Conservation (phyloP, 192 early-diverging fungal species). For the Coemansia sp. region DNA sequence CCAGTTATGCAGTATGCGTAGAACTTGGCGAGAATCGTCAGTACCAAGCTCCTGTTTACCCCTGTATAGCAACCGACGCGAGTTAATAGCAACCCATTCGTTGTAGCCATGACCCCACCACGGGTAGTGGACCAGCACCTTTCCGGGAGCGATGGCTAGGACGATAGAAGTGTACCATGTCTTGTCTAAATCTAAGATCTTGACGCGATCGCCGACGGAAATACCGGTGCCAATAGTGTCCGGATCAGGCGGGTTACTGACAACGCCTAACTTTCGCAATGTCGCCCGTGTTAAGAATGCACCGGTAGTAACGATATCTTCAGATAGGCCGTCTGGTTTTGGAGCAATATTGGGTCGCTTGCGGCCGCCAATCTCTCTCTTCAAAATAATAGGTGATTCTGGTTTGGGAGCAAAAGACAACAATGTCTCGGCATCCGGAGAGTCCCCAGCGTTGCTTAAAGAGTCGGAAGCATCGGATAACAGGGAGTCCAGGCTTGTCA, state of each 20-base stretch:
- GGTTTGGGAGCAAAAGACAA: not conserved
- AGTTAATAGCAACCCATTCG: constrained; percentile 47
- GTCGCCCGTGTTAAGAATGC: constrained; percentile 55
- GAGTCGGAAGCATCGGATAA: constrained; percentile 11
- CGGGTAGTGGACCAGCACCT: constrained; percentile 43
- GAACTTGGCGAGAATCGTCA: not conserved
- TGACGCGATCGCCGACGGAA: constrained; percentile 28
- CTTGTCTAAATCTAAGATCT: constrained; percentile 32
- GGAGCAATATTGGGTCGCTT: not conserved
- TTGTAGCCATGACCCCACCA: constrained; percentile 46
- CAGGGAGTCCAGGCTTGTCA: constrained; percentile 24
- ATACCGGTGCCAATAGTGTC: constrained; percentile 14
- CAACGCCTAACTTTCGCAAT: constrained; percentile 44
- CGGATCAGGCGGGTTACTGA: constrained; percentile 7
- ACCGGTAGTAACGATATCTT: constrained; percentile 47
- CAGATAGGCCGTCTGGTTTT: not conserved
- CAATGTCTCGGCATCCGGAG: not conserved
- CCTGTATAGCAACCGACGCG: constrained; percentile 27
- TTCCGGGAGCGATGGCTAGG: constrained; percentile 20
- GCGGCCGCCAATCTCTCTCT: not conserved
- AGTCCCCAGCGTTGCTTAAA: constrained; percentile 1
- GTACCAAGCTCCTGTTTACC: constrained; percentile 5
- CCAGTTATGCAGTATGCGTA: constrained; percentile 7
- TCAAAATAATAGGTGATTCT: not conserved
- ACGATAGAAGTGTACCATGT: constrained; percentile 40